These are phyloP conservation scores for Alternaria rosae DNA, from an alignment of 2,329 filamentous ascomycete species.

Conservation along the genomic window DNA sequence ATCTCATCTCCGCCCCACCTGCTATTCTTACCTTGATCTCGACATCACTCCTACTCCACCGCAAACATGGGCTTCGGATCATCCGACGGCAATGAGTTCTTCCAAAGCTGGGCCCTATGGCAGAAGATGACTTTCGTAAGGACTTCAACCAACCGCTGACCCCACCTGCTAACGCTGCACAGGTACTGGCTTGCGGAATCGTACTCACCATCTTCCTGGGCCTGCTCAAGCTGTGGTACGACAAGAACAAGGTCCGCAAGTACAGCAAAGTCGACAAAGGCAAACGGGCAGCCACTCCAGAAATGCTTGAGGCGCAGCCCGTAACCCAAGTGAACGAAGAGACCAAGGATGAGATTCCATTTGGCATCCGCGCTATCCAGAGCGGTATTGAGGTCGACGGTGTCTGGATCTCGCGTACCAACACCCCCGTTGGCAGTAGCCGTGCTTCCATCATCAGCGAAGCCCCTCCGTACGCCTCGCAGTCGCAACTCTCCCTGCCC, in stretches of 20 bases:
- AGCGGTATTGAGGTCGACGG: constrained; percentile 84
- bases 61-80: constrained; percentile 31
- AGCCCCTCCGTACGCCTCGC: constrained; percentile 36
- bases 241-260: constrained; percentile 52
- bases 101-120: constrained; percentile 75
- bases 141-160: constrained; percentile 23
- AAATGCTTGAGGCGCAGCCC: constrained; percentile 72
- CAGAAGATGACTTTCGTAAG: constrained; percentile 89
- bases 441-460: constrained; percentile 44
- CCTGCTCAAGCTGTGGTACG: constrained; percentile 67
- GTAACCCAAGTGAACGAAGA: constrained; percentile 58
- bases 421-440: constrained; percentile 52
- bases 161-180: constrained; percentile 34
- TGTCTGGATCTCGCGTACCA: constrained; percentile 64
- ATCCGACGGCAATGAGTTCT: constrained; percentile 51
- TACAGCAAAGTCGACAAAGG: constrained; percentile 51
- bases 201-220: constrained; percentile 73
- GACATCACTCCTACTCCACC: constrained; percentile 17
- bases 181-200: constrained; percentile 79
- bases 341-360: constrained; percentile 74
- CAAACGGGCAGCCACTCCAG: constrained; percentile 56
- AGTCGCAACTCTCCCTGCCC: constrained; percentile 44
- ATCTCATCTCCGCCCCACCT: constrained; percentile 18
- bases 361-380: constrained; percentile 85
- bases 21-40: constrained; percentile 30